A percentile compares a stretch with the other conserved stretches of the same genome.
Evolutionary conservation across 2,329 filamentous ascomycete species (phyloP).

Genomic region (Microdochium nivale): DNA sequence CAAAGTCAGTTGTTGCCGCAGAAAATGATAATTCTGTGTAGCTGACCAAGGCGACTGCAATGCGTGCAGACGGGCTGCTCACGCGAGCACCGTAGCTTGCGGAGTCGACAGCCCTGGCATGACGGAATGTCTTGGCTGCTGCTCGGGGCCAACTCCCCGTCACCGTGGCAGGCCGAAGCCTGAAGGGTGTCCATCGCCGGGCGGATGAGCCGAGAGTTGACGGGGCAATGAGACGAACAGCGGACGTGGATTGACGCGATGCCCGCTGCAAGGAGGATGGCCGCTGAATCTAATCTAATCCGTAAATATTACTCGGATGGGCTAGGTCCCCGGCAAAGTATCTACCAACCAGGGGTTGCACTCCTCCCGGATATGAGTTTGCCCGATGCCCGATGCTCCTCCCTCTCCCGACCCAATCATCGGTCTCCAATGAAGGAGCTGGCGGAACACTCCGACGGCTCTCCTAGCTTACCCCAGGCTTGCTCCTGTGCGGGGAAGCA

Average conservation of each 20-base stretch:
- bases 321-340: background rate
- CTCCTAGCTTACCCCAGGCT: background rate
- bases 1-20: slow-evolving; percentile 1
- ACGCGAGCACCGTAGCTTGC: slow-evolving; percentile 25
- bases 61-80: slow-evolving; percentile 22
- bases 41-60: slow-evolving; percentile 18
- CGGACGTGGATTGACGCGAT: slow-evolving; percentile 2
- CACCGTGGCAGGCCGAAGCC: background rate
- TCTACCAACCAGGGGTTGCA: background rate
- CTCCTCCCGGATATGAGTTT: background rate
- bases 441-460: background rate
- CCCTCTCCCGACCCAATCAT: background rate
- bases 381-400: background rate
- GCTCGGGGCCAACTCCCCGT: background rate
- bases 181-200: background rate
- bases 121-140: background rate
- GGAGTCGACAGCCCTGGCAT: slow-evolving; percentile 22
- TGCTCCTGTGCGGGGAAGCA: background rate
- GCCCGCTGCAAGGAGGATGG: background rate
- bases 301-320: background rate
- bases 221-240: slow-evolving; percentile 10
- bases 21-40: slow-evolving; percentile 1
- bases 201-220: background rate
- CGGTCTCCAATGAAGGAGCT: background rate
- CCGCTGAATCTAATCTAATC: background rate